Conservation (phyloP, 805 yeast species). For the Hemisphaericaspora nanyangensis region DNA sequence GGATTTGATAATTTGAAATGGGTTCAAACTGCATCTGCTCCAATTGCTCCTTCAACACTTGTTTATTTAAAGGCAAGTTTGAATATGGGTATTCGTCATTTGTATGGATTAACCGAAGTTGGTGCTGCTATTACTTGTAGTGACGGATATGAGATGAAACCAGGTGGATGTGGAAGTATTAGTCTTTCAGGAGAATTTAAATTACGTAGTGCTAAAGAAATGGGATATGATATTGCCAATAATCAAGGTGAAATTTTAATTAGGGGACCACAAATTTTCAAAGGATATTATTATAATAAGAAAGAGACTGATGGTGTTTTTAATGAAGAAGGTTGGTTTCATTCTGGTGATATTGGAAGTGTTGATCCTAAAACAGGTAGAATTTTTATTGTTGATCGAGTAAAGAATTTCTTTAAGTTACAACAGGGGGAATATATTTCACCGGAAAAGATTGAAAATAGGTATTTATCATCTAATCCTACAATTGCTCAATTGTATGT, state of each 20-base stretch:
- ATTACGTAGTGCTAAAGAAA: constrained; percentile 12
- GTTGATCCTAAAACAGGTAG: constrained; percentile 48
- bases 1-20: constrained; percentile 27
- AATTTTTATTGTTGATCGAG: constrained; percentile 60
- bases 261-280: constrained; percentile 62
- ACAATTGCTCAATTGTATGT: constrained; percentile 48
- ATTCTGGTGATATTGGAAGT: constrained; percentile 60
- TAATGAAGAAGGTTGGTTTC: constrained; percentile 57
- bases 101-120: constrained; percentile 33
- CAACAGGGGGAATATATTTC: constrained; percentile 54
- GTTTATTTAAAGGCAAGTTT: constrained; percentile 23
- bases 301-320: constrained; percentile 52
- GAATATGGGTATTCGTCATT: constrained; percentile 25
- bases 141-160: constrained; percentile 16
- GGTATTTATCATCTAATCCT: constrained; percentile 49
- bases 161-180: constrained; percentile 24
- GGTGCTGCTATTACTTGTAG: constrained; percentile 19
- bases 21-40: constrained; percentile 32
- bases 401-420: constrained; percentile 67
- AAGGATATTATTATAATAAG: constrained; percentile 51
- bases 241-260: constrained; percentile 45
- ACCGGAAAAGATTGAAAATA: constrained; percentile 66
- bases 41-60: constrained; percentile 20
- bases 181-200: constrained; percentile 17
- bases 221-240: constrained; percentile 17